Conservation (phyloP, 345 rosid genomes). For the Reutealis trisperma region DNA sequence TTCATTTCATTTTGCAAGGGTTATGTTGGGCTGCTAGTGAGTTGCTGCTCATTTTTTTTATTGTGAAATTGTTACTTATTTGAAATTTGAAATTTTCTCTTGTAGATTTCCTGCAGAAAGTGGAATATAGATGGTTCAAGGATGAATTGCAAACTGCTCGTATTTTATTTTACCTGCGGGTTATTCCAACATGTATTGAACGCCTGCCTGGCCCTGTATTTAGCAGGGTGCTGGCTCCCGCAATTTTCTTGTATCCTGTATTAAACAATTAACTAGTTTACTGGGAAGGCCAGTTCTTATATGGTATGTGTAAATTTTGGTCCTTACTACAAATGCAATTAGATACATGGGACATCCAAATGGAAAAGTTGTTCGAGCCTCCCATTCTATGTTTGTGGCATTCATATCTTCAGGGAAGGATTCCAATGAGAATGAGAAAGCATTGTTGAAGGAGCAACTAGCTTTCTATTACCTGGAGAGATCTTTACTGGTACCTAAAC, state of each 20-base stretch:
- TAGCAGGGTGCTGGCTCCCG: slow-evolving; percentile 69
- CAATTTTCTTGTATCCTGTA: slow-evolving; percentile 89
- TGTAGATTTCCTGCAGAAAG: slow-evolving; percentile 42
- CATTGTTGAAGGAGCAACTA: slow-evolving; percentile 71
- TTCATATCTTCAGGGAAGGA: slow-evolving; percentile 71
- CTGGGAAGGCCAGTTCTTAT: neutral
- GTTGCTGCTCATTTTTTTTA: slow-evolving; percentile 4
- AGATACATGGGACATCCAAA: slow-evolving; percentile 91
- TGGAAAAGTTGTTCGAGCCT: slow-evolving; percentile 70
- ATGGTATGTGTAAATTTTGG: slow-evolving; percentile 13
- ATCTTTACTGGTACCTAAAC: slow-evolving; percentile 69
- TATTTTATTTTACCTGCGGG: slow-evolving; percentile 78
- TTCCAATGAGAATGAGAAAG: slow-evolving; percentile 53
- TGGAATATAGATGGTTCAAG: slow-evolving; percentile 67
- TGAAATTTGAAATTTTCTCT: slow-evolving; percentile 15
- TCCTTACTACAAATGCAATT: slow-evolving; percentile 48
- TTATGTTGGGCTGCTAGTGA: neutral
- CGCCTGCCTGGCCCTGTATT: slow-evolving; percentile 57
- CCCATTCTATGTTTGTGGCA: slow-evolving; percentile 78
- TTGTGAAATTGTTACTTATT: slow-evolving; percentile 16
- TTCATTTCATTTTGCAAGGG: slow-evolving; percentile 4
- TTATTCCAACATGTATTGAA: slow-evolving; percentile 84
- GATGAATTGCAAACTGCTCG: slow-evolving; percentile 97
- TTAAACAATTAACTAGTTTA: slow-evolving; percentile 9
- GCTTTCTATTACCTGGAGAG: slow-evolving; percentile 78